phyloP scores from a whole-genome alignment of 1,284 basidiomycete species.

The Trametes sp. region DNA sequence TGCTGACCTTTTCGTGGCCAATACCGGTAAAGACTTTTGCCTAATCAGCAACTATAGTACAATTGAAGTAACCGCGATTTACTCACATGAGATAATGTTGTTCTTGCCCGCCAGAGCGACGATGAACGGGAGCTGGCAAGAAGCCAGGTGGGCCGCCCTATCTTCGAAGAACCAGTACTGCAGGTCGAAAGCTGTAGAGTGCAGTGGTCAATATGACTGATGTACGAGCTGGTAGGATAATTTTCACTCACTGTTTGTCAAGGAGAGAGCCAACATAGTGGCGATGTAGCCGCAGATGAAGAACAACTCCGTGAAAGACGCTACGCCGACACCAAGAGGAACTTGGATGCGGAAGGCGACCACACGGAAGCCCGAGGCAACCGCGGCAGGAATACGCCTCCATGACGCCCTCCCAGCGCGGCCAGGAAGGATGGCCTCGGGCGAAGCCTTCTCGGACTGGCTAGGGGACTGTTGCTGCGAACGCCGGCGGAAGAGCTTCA shows the following conservation, averaged over 20 bases:
- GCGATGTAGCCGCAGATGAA: slow-evolving; percentile 54
- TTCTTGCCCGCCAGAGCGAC: slow-evolving; percentile 56
- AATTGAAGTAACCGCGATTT: slow-evolving; percentile 15
- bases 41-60: slow-evolving; percentile 12
- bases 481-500: slow-evolving; percentile 22
- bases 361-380: slow-evolving; percentile 50
- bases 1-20: slow-evolving; percentile 50
- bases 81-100: slow-evolving; percentile 52
- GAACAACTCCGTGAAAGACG: slow-evolving; percentile 49
- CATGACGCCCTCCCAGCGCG: slow-evolving; percentile 38
- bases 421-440: slow-evolving; percentile 32
- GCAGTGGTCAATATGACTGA: background rate
- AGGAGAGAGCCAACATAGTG: slow-evolving; percentile 49
- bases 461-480: background rate
- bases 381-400: slow-evolving; percentile 44
- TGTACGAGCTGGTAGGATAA: background rate
- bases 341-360: slow-evolving; percentile 52
- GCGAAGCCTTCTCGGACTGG: slow-evolving; percentile 32
- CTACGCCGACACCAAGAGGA: slow-evolving; percentile 47
- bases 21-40: slow-evolving; percentile 51
- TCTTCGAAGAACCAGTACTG: slow-evolving; percentile 45
- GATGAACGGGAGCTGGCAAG: slow-evolving; percentile 52
- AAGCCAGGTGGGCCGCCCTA: slow-evolving; percentile 49
- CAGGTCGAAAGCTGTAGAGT: slow-evolving; percentile 36
- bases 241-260: slow-evolving; percentile 51